These are phyloP conservation scores for Erythrobasidium hasegawianum DNA, from an alignment of 1,284 basidiomycete species.

Conservation along the genomic window DNA sequence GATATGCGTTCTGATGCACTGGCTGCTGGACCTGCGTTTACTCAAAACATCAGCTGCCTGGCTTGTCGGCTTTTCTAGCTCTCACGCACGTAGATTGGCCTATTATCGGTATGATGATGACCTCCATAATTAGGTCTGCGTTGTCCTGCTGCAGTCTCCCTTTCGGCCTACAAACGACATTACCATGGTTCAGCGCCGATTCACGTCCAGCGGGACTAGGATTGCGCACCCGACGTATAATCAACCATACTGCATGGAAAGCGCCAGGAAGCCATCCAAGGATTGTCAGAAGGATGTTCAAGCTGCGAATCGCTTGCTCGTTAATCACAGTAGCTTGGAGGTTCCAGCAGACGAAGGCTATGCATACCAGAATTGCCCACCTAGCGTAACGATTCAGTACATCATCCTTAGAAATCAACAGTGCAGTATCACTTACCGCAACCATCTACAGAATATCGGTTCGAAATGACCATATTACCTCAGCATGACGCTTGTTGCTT, in stretches of 20 bases:
- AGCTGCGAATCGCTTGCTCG: not conserved
- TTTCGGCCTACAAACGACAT: not conserved
- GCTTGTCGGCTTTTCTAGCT: not conserved
- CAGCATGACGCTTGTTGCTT: not conserved
- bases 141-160: not conserved
- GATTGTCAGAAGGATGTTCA: not conserved
- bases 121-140: not conserved
- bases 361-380: not conserved
- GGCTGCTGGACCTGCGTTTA: not conserved
- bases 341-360: not conserved
- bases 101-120: not conserved
- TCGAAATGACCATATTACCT: not conserved
- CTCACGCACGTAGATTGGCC: slow-evolving; percentile 1
- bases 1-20: not conserved
- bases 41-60: not conserved
- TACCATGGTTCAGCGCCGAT: no score
- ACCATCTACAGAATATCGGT: not conserved
- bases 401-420: no score
- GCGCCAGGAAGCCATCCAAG: not conserved
- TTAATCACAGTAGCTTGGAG: not conserved
- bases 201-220: not conserved
- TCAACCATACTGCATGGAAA: not conserved
- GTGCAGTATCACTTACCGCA: slow-evolving; percentile 2
- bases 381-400: not conserved
- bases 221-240: not conserved